Evolutionary conservation across 345 rosid species (phyloP).

Genomic region (Citrus mangshanensis): DNA sequence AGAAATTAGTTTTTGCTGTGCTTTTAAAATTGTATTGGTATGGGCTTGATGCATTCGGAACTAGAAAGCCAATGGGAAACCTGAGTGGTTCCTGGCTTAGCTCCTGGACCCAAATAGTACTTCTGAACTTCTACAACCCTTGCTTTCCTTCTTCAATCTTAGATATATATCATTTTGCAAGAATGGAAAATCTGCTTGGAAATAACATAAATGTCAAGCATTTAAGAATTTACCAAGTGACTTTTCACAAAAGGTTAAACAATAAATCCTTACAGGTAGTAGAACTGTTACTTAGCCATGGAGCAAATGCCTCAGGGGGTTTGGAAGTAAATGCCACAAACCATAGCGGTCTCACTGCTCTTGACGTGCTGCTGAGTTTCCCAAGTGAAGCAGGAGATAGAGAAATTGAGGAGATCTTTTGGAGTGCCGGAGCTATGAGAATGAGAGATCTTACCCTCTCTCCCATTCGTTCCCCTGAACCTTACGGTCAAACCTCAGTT

Average conservation of each 20-base stretch:
- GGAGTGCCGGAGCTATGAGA: slow-evolving; percentile 34
- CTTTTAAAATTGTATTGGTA: too few species aligned
- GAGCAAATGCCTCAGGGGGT: slow-evolving; percentile 12
- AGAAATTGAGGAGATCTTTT: slow-evolving; percentile 43
- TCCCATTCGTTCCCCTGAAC: slow-evolving; percentile 3
- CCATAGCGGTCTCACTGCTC: slow-evolving; percentile 41
- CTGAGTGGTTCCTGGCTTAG: not conserved
- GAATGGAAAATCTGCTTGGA: not conserved
- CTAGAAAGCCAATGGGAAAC: not conserved
- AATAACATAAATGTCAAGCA: not conserved
- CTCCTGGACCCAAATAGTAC: not conserved
- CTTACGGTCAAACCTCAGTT: not conserved
- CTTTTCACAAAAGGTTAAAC: not conserved
- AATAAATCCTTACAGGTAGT: slow-evolving; percentile 31
- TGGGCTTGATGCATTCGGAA: not conserved
- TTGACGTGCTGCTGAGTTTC: slow-evolving; percentile 44
- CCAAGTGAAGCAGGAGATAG: slow-evolving; percentile 62
- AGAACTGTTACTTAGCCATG: slow-evolving; percentile 35
- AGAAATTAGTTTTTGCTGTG: not conserved
- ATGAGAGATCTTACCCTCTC: slow-evolving; percentile 12
- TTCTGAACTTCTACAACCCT: not conserved
- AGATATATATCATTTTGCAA: not conserved
- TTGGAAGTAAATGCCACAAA: slow-evolving; percentile 43
- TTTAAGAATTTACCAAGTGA: not conserved
- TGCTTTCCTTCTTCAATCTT: not conserved